Evolutionary conservation across 495 filamentous ascomycete species (phyloP), one percentile per base, ranked within the genome.

Genomic region (Friedmanniomyces endolithicus): DNA sequence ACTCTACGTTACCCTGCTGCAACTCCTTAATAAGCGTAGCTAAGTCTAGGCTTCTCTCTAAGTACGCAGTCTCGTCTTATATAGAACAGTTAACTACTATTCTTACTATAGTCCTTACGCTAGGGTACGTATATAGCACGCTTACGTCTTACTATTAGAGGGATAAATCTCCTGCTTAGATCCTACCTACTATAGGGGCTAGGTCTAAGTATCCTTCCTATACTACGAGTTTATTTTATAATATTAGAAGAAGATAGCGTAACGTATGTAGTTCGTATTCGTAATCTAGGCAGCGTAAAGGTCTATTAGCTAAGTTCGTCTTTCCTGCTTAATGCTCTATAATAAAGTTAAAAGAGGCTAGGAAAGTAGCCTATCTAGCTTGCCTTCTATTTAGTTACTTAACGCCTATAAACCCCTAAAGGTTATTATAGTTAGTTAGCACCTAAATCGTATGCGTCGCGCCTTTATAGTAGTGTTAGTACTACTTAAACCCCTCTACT

Each of bases 341-440:
- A 9, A 40, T 44, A 34, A 70, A 70, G 34, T 72, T 61, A 48
- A 68, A 71, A 22, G 52, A 1, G 0, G 40, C 56, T 2, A 73
- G 50, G 43, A 59, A 63, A 39, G 65, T 48, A 1, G 44, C 39
- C 53, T 55, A 70, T 35, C 48, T 0, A 2, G 56, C 61, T 58
- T 70, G 47, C 46, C 56, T 24, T 25, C 52, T n/a, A 43, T 63
- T 69, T 19, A 72, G 27, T 12, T 29, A n/a, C 40, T 59, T 49
- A 40, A 41, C 45, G 11, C 23, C 20, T 23, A 50, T 59, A 47
- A 59, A 55, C n/a, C 45, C 25, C 6, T 37, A 7, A 11, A 59
- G 57, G 40, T 59, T 59, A 22, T 55, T 59, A 50, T 59, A 50
- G 29, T 59, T 23, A 20, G 40, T 55, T 43, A 59, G 50, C 12